Conservation (phyloP, 805 yeast species). For the Brettanomyces anomalus region DNA sequence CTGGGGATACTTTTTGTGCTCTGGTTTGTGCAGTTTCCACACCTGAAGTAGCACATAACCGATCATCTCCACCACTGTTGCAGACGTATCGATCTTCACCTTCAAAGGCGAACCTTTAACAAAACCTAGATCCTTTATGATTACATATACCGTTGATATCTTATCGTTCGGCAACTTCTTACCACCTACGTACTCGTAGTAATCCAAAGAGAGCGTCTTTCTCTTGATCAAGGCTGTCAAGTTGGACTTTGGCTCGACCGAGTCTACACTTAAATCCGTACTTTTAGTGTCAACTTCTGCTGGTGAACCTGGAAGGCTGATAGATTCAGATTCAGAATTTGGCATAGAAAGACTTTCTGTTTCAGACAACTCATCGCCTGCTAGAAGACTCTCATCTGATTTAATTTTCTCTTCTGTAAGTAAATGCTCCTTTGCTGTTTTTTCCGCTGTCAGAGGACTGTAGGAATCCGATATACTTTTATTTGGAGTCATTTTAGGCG, state of each 20-base stretch:
- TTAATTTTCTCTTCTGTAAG: too few relatives aligned
- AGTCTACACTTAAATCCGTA: background rate
- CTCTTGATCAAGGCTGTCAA: slow-evolving; percentile 37
- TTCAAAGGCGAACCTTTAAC: slow-evolving; percentile 8
- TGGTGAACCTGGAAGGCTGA: background rate
- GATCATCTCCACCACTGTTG: slow-evolving; percentile 43
- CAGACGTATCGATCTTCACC: slow-evolving; percentile 25
- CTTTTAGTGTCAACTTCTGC: background rate
- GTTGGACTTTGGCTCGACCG: slow-evolving; percentile 19
- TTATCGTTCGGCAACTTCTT: slow-evolving; percentile 7
- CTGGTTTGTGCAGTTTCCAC: slow-evolving; percentile 4
- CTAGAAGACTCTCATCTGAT: too few relatives aligned
- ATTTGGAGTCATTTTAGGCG: too few relatives aligned
- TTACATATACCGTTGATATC: slow-evolving; percentile 10
- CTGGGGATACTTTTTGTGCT: slow-evolving; percentile 17
- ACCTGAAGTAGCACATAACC: slow-evolving; percentile 37
- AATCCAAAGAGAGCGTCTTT: slow-evolving; percentile 35
- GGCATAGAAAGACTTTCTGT: background rate
- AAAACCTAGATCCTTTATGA: slow-evolving; percentile 12
- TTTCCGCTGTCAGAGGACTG: too few relatives aligned
- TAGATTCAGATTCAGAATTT: background rate
- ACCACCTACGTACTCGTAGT: slow-evolving; percentile 20
- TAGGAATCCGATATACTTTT: background rate
- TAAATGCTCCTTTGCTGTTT: too few relatives aligned
- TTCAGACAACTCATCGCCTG: background rate